Percentiles rank a stretch among this genome's conserved stretches.
Evolutionary conservation across 2,329 filamentous ascomycete genomes (phyloP).

Genomic region (Talaromyces sp.): DNA sequence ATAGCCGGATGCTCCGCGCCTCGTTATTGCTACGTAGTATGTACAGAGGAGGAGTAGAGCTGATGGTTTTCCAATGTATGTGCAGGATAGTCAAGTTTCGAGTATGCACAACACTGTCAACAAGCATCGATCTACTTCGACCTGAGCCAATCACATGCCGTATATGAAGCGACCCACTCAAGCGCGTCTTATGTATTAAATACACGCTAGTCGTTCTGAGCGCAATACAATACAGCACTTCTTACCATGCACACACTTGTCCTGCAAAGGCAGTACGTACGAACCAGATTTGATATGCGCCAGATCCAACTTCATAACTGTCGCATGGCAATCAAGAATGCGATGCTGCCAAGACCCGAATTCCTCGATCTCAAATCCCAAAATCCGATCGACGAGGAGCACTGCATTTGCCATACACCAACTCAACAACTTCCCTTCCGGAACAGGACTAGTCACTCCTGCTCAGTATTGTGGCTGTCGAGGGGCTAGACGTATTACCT

Average conservation of each 20-base stretch:
- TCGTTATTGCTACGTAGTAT: not conserved
- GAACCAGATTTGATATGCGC: not conserved
- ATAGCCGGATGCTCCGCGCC: not conserved
- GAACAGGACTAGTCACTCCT: not conserved
- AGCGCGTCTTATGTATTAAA: not conserved
- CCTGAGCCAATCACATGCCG: not conserved
- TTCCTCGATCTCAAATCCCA: not conserved
- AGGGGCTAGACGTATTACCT: not conserved
- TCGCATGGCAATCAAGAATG: not conserved
- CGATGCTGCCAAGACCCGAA: not conserved
- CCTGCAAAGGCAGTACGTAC: not conserved
- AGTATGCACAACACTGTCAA: not conserved
- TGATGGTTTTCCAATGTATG: not conserved
- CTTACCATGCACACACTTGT: not conserved
- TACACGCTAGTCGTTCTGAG: not conserved
- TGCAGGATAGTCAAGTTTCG: not conserved
- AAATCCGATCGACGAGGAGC: slow-evolving; percentile 1
- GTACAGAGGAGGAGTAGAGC: not conserved
- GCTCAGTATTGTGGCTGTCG: not conserved
- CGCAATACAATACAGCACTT: not conserved
- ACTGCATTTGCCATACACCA: not conserved
- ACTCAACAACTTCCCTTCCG: not conserved
- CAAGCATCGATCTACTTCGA: not conserved
- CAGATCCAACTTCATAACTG: not conserved
- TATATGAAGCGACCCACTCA: not conserved